phyloP scores from a whole-genome alignment of 768 basidiomycete genomes.

The Fistulinella prunicolor region DNA sequence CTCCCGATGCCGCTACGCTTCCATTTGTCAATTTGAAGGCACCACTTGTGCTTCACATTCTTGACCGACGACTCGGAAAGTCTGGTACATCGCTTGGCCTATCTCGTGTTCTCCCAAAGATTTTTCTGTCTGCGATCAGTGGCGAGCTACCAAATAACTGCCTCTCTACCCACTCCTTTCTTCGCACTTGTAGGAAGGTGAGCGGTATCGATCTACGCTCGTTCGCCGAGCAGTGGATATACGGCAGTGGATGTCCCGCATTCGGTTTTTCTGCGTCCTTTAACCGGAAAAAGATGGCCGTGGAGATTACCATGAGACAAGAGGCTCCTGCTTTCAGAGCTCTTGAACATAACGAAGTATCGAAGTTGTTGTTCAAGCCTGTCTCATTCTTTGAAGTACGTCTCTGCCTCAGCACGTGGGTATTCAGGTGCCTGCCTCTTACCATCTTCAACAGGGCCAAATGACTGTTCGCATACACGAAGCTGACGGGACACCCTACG shows the following conservation, averaged over 20 bases:
- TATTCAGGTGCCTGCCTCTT: constrained; percentile 1
- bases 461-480: constrained; percentile 99
- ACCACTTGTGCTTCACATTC: constrained; percentile 93
- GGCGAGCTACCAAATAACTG: constrained; percentile 85
- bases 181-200: constrained; percentile 89
- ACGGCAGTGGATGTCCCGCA: constrained; percentile 92
- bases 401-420: constrained; percentile 1
- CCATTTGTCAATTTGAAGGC: constrained; percentile 95
- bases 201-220: constrained; percentile 85
- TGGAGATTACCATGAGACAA: constrained; percentile 93
- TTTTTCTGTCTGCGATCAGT: constrained; percentile 91
- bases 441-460: constrained; percentile 60
- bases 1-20: constrained; percentile 74
- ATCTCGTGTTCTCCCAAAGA: constrained; percentile 90
- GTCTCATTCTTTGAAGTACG: constrained; percentile 85
- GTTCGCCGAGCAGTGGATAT: constrained; percentile 99
- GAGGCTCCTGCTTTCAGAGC: constrained; percentile 71
- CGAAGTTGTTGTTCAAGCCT: constrained; percentile 71
- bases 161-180: constrained; percentile 86
- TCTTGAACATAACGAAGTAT: constrained; percentile 66
- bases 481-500: constrained; percentile 98
- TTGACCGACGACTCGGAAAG: constrained; percentile 91
- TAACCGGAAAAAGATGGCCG: constrained; percentile 97
- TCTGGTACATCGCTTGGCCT: constrained; percentile 93
- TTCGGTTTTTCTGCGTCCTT: constrained; percentile 90